phyloP scores from a whole-genome alignment of 495 filamentous ascomycete species.

The Aspergillus baeticus region DNA sequence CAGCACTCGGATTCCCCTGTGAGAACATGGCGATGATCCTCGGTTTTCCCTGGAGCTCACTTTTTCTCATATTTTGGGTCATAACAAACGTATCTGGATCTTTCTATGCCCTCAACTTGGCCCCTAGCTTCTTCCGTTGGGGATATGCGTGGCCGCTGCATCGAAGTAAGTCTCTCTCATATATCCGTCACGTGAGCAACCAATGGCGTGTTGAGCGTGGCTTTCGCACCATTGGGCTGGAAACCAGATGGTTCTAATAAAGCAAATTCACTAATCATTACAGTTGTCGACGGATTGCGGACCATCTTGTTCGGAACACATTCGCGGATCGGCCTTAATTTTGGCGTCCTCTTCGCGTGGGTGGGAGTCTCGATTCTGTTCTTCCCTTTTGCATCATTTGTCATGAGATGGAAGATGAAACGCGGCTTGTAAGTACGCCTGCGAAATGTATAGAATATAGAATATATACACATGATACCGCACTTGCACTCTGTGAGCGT shows the following conservation, averaged over 20 bases:
- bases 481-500: too few species aligned
- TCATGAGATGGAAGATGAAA: constrained; percentile 59
- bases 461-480: too few species aligned
- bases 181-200: too few species aligned
- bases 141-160: constrained; percentile 75
- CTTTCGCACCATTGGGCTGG: too few species aligned
- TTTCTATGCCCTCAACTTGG: constrained; percentile 62
- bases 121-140: constrained; percentile 62
- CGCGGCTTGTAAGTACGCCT: constrained; percentile 16
- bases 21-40: constrained; percentile 73
- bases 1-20: constrained; percentile 63
- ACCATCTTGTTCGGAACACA: constrained; percentile 64
- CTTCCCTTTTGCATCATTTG: constrained; percentile 60
- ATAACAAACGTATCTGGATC: constrained; percentile 66
- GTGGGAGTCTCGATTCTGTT: constrained; percentile 51
- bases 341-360: constrained; percentile 65
- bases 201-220: too few species aligned
- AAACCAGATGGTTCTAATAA: too few species aligned
- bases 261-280: background rate
- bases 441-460: too few species aligned
- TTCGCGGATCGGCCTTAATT: constrained; percentile 61
- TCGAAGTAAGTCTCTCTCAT: constrained; percentile 39
- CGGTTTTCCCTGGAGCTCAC: constrained; percentile 63
- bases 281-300: constrained; percentile 62
- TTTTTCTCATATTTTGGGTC: constrained; percentile 77